Percentiles rank a stretch among this genome's conserved stretches.
Conservation (phyloP, 305 asterid species). For the Fraxinus paxiana region DNA sequence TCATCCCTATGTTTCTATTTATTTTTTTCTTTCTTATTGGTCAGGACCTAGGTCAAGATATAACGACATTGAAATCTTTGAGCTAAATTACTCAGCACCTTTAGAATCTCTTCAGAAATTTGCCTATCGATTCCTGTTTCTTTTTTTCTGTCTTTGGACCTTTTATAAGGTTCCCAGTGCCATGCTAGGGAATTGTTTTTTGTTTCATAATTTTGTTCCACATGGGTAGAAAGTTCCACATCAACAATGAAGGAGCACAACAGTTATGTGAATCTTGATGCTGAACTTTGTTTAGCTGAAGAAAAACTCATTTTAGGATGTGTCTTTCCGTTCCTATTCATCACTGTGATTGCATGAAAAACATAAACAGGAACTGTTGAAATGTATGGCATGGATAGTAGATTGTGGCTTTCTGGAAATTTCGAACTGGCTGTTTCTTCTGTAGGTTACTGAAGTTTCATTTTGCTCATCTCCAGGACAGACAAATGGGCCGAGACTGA, state of each 20-base stretch:
- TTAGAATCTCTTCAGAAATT: background rate
- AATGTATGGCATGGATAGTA: background rate
- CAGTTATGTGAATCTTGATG: background rate
- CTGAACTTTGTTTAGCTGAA: background rate
- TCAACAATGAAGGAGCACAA: background rate
- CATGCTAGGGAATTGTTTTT: background rate
- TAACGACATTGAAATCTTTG: background rate
- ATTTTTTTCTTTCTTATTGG: background rate
- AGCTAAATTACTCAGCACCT: background rate
- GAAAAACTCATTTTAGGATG: background rate
- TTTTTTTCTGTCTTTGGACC: background rate
- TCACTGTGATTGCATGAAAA: background rate
- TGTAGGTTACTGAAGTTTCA: background rate
- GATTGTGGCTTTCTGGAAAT: slow-evolving; percentile 9
- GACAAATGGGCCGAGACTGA: slow-evolving; percentile 99
- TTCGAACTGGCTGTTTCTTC: slow-evolving; percentile 3
- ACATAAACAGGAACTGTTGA: background rate
- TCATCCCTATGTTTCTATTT: background rate
- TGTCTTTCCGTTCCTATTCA: background rate
- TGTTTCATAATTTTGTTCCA: background rate
- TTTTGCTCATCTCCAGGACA: slow-evolving; percentile 55
- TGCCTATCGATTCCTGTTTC: background rate
- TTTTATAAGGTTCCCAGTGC: background rate
- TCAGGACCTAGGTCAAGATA: background rate
- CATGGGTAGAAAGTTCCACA: background rate